These are phyloP conservation scores for Metarhizium anisopliae DNA, from an alignment of 2,329 filamentous ascomycete species.

Conservation along the genomic window DNA sequence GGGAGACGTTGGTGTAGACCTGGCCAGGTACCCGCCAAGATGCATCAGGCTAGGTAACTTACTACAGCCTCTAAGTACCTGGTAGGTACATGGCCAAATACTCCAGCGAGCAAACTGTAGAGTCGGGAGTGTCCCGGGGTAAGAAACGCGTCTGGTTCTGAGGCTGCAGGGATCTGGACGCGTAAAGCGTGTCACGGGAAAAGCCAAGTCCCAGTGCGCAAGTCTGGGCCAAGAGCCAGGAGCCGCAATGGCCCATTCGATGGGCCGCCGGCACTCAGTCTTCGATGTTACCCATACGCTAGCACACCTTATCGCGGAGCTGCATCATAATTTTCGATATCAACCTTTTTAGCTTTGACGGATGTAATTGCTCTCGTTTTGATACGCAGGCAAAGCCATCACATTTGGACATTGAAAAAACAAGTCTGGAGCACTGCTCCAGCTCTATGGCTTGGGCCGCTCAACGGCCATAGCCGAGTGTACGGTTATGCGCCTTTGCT, in stretches of 20 bases:
- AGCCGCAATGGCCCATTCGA: too few relatives aligned
- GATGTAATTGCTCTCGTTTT: background rate
- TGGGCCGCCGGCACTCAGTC: too few relatives aligned
- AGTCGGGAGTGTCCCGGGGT: too few relatives aligned
- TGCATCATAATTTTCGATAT: background rate
- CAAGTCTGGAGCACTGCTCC: slow-evolving; percentile 1
- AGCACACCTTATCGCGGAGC: background rate
- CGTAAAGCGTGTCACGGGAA: slow-evolving; percentile 8
- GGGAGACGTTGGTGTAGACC: too few relatives aligned
- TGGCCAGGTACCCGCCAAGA: too few relatives aligned
- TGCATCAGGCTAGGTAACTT: too few relatives aligned
- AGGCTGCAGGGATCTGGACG: background rate
- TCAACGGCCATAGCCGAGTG: slow-evolving; percentile 5
- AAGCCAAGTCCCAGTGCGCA: too few relatives aligned
- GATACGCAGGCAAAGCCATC: background rate
- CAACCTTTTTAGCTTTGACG: background rate
- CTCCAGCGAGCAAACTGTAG: too few relatives aligned
- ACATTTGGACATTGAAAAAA: background rate
- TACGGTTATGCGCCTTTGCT: slow-evolving; percentile 9
- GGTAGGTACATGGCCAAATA: too few relatives aligned
- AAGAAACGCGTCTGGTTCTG: too few relatives aligned
- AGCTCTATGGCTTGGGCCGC: slow-evolving; percentile 4
- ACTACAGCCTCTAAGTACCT: too few relatives aligned
- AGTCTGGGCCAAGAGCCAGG: too few relatives aligned
- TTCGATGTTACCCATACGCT: background rate